These are phyloP conservation scores for Yamadazyma songkhlaensis DNA, from an alignment of 1,139 yeast genomes.

Conservation along the genomic window DNA sequence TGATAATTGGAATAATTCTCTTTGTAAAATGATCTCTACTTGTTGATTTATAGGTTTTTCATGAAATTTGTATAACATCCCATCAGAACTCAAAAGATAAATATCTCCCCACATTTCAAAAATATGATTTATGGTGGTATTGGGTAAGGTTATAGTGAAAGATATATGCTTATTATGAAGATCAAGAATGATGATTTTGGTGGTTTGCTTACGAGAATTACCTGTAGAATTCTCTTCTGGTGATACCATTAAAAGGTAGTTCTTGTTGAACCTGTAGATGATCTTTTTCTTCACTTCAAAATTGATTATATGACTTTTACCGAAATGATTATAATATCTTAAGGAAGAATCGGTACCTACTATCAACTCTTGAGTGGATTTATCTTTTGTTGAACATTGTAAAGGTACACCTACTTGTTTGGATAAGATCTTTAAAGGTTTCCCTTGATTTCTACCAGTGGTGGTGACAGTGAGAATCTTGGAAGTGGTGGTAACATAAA, in stretches of 20 bases:
- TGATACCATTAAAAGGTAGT: constrained; percentile 58
- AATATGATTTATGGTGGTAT: constrained; percentile 52
- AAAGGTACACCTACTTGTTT: constrained; percentile 65
- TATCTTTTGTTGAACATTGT: constrained; percentile 55
- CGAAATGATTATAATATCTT: constrained; percentile 51
- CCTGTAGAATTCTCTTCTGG: constrained; percentile 31
- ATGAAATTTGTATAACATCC: constrained; percentile 63
- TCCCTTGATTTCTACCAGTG: constrained; percentile 72
- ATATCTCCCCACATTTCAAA: constrained; percentile 56
- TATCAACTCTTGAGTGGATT: constrained; percentile 37
- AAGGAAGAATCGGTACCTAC: constrained; percentile 55
- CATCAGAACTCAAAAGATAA: constrained; percentile 69
- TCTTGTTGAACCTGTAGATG: constrained; percentile 41
- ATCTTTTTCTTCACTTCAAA: constrained; percentile 59
- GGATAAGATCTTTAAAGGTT: constrained; percentile 63
- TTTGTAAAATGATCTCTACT: constrained; percentile 64
- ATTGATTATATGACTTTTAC: constrained; percentile 56
- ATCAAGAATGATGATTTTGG: constrained; percentile 66
- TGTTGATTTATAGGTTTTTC: constrained; percentile 69
- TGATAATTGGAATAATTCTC: constrained; percentile 74
- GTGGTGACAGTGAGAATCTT: constrained; percentile 73
- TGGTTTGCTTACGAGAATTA: constrained; percentile 16
- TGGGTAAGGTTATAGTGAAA: constrained; percentile 65
- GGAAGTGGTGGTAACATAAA: constrained; percentile 66
- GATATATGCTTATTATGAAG: constrained; percentile 67